These are phyloP conservation scores for Cystobasidium tubakii DNA, from an alignment of 768 basidiomycete genomes.

Conservation along the genomic window DNA sequence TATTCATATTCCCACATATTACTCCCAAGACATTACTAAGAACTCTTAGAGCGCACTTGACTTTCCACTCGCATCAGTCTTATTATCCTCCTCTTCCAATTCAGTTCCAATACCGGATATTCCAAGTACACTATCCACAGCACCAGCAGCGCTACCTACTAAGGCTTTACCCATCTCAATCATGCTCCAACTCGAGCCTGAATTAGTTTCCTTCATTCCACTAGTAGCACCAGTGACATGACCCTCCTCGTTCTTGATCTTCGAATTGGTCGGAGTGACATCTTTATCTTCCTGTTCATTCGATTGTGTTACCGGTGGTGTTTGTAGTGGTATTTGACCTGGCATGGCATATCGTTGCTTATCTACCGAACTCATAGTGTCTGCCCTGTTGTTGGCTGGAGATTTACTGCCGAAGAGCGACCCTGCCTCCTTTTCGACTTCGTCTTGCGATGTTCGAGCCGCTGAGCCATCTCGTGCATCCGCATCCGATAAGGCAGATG, in stretches of 20 bases:
- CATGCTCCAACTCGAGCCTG: neutral
- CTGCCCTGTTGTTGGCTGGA: neutral
- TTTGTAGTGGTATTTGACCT: conserved; percentile 2
- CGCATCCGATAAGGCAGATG: neutral
- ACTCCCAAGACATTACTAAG: no score
- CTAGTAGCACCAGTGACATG: neutral
- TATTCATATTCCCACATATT: no score
- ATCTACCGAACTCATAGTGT: neutral
- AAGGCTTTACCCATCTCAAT: conserved; percentile 1
- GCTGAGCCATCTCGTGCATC: neutral
- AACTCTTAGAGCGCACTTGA: no score
- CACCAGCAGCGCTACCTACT: neutral
- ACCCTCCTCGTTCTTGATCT: neutral
- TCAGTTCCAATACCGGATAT: neutral
- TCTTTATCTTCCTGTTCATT: neutral
- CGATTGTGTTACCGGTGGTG: neutral
- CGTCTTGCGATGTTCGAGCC: neutral
- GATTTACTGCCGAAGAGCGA: neutral
- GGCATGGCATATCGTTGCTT: neutral
- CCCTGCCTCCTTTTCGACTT: neutral
- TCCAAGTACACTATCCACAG: neutral
- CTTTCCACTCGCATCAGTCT: neutral
- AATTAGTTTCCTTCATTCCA: neutral
- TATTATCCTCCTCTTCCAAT: neutral
- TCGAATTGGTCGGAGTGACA: neutral